These are phyloP conservation scores for Ilex aquifolium DNA, from an alignment of 257 asterid species.

Conservation along the genomic window DNA sequence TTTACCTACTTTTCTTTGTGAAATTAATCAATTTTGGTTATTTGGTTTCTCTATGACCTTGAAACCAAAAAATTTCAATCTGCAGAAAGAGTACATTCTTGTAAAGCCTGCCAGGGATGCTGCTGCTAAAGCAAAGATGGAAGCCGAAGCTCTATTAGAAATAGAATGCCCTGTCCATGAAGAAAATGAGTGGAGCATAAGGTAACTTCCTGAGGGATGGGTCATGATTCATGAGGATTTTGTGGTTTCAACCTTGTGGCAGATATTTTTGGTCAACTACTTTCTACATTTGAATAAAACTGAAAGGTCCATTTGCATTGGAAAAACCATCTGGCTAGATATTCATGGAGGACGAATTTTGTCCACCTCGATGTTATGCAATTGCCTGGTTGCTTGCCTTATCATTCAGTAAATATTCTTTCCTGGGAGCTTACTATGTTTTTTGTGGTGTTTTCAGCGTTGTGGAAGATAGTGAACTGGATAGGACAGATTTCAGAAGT, in stretches of 20 bases:
- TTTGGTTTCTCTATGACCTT: not conserved
- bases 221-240: not conserved
- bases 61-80: not conserved
- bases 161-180: constrained; percentile 58
- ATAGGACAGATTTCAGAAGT: constrained; percentile 25
- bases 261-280: not conserved
- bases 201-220: constrained; percentile 30
- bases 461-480: constrained; percentile 55
- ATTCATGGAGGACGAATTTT: no score
- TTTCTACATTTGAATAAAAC: no score
- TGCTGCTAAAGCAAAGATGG: constrained; percentile 72
- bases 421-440: not conserved
- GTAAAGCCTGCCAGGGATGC: constrained; percentile 89
- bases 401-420: not conserved
- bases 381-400: not conserved
- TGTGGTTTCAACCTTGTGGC: not conserved
- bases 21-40: not conserved
- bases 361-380: no score
- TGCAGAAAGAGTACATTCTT: constrained; percentile 72
- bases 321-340: no score
- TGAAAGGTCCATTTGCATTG: no score
- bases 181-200: constrained; percentile 95
- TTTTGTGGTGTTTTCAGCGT: constrained; percentile 54
- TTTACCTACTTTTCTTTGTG: not conserved
- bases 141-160: constrained; percentile 41